phyloP scores from a whole-genome alignment of 1,284 basidiomycete genomes.

The Lignosus rhinocerotis region DNA sequence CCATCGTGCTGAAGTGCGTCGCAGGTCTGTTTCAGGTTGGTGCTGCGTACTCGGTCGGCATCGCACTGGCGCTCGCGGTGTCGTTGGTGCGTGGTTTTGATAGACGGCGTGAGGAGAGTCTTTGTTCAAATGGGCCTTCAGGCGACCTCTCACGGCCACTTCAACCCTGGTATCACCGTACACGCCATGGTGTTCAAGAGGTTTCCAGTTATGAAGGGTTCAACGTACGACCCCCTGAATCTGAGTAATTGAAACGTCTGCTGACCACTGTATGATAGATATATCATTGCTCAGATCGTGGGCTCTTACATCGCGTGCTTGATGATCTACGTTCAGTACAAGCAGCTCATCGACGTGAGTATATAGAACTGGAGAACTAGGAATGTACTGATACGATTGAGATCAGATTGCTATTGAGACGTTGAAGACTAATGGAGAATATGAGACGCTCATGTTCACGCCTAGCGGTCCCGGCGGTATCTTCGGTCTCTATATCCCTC shows the following conservation, averaged over 20 bases:
- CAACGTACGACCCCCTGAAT: constrained; percentile 38
- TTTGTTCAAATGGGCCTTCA: constrained; percentile 30
- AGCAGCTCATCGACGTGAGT: constrained; percentile 45
- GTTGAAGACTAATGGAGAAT: constrained; percentile 42
- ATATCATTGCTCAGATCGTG: constrained; percentile 62
- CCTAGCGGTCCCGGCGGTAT: constrained; percentile 62
- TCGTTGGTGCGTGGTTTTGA: constrained; percentile 13
- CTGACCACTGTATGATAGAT: constrained; percentile 39
- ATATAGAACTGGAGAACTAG: background rate
- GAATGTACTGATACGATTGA: background rate
- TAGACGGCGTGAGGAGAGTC: background rate
- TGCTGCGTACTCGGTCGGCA: constrained; percentile 62
- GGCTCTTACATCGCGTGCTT: constrained; percentile 64
- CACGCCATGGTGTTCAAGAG: constrained; percentile 51
- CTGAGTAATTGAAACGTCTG: background rate
- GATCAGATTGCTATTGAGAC: constrained; percentile 41
- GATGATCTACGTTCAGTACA: constrained; percentile 63
- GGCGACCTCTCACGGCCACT: constrained; percentile 63
- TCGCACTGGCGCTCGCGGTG: constrained; percentile 55
- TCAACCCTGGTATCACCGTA: constrained; percentile 64
- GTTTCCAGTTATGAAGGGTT: constrained; percentile 56
- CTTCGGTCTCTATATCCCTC: constrained; percentile 53
- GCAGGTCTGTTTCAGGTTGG: constrained; percentile 64
- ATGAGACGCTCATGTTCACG: constrained; percentile 51
- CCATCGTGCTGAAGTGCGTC: background rate